A percentile compares a stretch with the other conserved stretches of the same genome.
Evolutionary conservation across 331 rosid genomes (phyloP).

Genomic region (Prunus yedoensis): DNA sequence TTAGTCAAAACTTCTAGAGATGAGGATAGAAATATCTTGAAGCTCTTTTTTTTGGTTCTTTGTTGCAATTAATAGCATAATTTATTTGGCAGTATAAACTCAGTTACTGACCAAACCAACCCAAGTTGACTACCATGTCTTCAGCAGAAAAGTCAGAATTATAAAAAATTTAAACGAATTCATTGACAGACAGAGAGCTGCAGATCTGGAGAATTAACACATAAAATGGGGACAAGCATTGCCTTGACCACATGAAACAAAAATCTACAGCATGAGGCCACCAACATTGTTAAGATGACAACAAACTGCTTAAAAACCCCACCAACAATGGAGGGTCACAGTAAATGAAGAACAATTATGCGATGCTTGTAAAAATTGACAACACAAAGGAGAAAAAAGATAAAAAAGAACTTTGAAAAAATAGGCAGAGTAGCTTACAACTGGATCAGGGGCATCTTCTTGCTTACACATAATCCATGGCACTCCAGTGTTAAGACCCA

Average conservation of each 20-base stretch:
- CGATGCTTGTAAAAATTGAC: background rate
- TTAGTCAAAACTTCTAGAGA: background rate
- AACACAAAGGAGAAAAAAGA: background rate
- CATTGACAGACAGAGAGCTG: too few species aligned
- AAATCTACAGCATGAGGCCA: conserved; percentile 20
- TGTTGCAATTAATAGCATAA: background rate
- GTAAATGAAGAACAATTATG: conserved; percentile 22
- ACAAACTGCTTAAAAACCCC: conserved; percentile 33
- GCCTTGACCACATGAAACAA: background rate
- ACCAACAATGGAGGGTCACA: conserved; percentile 36
- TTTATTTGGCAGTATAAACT: background rate
- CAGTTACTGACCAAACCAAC: background rate
- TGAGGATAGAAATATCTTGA: background rate
- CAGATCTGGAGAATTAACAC: background rate
- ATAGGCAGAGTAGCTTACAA: conserved; percentile 43
- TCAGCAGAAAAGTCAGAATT: background rate
- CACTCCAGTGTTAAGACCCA: conserved; percentile 75
- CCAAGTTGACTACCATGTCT: background rate
- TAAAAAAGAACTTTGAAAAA: background rate
- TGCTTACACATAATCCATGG: conserved; percentile 99
- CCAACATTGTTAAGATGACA: conserved; percentile 19
- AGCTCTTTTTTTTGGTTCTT: background rate
- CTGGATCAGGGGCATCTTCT: conserved; percentile 94
- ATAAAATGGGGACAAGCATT: background rate
- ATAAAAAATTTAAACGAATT: too few species aligned